Base-by-base conservation (phyloP, 2,329 filamentous ascomycete genomes). In the Colletotrichum kahawae region DNA sequence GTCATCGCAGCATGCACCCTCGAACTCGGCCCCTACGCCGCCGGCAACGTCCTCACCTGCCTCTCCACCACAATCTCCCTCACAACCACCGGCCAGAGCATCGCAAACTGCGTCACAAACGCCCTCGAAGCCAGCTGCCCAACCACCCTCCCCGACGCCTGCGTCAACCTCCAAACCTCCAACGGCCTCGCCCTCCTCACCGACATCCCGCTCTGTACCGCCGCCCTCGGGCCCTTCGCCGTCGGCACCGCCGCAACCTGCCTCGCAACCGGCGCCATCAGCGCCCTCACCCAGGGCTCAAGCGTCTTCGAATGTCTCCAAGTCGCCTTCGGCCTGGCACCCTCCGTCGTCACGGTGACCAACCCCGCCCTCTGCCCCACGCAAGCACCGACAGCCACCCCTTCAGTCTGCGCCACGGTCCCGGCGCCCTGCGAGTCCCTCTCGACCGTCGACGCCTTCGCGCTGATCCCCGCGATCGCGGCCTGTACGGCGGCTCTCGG, bases 21-120 rank as follows among this genome's bases (percentile, higher is more conserved):
- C n/a, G 73, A 75, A 14, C 75, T 33, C 18, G 75, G 75, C 14
- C n/a, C 66, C 7, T 67, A 72, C 27, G 70, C 75, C 48, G 75
- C 73, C n/a, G 65, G 68, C 5, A 75, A 73, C 34, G 64, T 77
- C 9, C 16, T 60, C 13, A 72, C 65, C 18, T 62, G 62, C 10
- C 43, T 57, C 12, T 77, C 72, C 33, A 68, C 75, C 36, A 63
- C 68, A 2, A 24, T 51, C 43, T 12, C 9, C 10, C 43, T 51
- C n/a, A 51, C n/a, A 21, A 51, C 43, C n/a, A 51, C 43, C 1
- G 43, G 43, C 43, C 43, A 51, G 3, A 51, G 10, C 43, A 51
- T 51, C 43, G 43, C 43, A 7, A 24, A 51, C 43, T 51, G 43
- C n/a, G 43, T 51, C 10, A 51, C n/a, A n/a, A 51, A 21, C 43